Conservation (phyloP, 2,329 filamentous ascomycete genomes). For the Ambrosiella cleistominuta region DNA sequence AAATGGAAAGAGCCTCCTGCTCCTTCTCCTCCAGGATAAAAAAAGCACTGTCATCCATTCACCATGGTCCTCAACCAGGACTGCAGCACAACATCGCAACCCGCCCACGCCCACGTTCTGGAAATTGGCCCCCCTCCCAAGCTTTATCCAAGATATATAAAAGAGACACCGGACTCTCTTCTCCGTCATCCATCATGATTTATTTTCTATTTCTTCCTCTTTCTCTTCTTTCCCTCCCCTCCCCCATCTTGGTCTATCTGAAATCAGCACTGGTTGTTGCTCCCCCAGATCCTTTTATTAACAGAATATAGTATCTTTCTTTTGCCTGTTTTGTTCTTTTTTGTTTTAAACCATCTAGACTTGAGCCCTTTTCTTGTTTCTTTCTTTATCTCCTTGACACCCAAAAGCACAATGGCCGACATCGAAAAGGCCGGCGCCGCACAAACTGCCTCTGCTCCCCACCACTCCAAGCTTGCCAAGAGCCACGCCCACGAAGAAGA, state of each 20-base stretch:
- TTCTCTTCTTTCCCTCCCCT: not conserved
- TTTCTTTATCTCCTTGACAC: not conserved
- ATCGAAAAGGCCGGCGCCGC: conserved; percentile 2
- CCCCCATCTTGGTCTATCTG: not conserved
- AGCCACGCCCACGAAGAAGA: conserved; percentile 39
- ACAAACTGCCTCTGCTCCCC: not conserved
- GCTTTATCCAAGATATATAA: too few species aligned
- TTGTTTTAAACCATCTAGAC: too few species aligned
- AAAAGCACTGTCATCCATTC: too few species aligned
- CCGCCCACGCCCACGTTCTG: too few species aligned
- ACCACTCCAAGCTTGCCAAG: not conserved
- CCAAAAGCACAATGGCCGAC: conserved; percentile 3
- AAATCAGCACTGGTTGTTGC: not conserved
- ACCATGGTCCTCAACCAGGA: too few species aligned
- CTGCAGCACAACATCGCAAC: too few species aligned
- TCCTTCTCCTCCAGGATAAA: too few species aligned
- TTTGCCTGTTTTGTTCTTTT: not conserved
- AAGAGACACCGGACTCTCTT: not conserved
- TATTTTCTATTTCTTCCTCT: not conserved
- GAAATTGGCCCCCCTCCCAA: too few species aligned
- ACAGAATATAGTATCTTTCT: not conserved
- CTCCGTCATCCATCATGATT: not conserved
- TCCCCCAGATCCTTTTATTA: not conserved
- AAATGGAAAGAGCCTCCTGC: too few species aligned
- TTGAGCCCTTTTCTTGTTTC: not conserved